These are phyloP conservation scores for Paraconiothyrium sp. DNA, from an alignment of 2,329 filamentous ascomycete genomes.

Conservation along the genomic window DNA sequence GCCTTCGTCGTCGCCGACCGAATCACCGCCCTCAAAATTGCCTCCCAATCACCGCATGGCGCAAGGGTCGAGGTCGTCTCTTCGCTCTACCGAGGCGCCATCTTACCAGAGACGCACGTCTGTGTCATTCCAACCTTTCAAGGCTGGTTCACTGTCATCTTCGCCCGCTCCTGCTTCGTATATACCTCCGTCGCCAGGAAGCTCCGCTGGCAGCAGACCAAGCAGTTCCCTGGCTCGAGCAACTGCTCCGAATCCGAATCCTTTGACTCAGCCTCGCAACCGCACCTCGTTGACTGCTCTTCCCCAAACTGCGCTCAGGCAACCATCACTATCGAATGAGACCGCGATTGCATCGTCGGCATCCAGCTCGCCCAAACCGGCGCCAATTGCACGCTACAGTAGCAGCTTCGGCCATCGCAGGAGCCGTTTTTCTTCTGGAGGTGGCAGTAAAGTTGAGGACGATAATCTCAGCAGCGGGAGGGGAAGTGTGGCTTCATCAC, in stretches of 20 bases:
- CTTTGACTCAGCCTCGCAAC: slow-evolving; percentile 66
- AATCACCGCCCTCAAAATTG: slow-evolving; percentile 61
- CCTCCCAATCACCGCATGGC: slow-evolving; percentile 56
- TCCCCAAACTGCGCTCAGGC: slow-evolving; percentile 77
- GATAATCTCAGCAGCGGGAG: slow-evolving; percentile 84
- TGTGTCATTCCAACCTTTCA: slow-evolving; percentile 94
- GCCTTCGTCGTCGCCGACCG: slow-evolving; percentile 60
- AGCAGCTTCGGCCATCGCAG: slow-evolving; percentile 93
- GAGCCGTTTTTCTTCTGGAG: slow-evolving; percentile 78
- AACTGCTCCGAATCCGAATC: slow-evolving; percentile 34
- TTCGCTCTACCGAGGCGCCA: slow-evolving; percentile 61
- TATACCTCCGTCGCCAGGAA: slow-evolving; percentile 64
- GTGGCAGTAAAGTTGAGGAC: slow-evolving; percentile 74
- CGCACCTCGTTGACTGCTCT: slow-evolving; percentile 78
- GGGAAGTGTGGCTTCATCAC: slow-evolving; percentile 76
- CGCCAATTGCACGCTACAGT: slow-evolving; percentile 83
- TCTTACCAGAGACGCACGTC: slow-evolving; percentile 75
- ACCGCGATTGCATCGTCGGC: slow-evolving; percentile 71
- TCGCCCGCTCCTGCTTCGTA: slow-evolving; percentile 72
- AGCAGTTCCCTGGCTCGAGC: slow-evolving; percentile 33
- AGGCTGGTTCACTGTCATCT: slow-evolving; percentile 91
- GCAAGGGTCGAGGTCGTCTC: slow-evolving; percentile 60
- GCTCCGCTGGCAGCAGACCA: slow-evolving; percentile 51
- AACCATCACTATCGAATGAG: slow-evolving; percentile 70
- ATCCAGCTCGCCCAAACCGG: slow-evolving; percentile 80